phyloP scores from a whole-genome alignment of 2,329 filamentous ascomycete genomes.

The Chaetomium globosum region DNA sequence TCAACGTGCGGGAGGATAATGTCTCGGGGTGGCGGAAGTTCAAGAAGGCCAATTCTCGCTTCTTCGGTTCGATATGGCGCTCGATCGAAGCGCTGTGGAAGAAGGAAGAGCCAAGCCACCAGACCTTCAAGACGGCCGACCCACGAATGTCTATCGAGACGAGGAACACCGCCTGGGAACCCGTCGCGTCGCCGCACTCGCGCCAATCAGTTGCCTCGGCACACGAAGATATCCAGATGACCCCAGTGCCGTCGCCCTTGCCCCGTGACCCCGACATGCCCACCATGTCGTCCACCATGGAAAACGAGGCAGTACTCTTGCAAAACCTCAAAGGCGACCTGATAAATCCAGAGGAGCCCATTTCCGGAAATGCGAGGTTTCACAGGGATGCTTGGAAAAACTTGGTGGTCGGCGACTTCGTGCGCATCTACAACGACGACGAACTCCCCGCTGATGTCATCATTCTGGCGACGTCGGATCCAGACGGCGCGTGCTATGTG shows the following conservation, averaged over 20 bases:
- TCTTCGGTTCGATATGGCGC: conserved; percentile 58
- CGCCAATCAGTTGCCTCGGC: conserved; percentile 57
- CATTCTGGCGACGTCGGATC: conserved; percentile 88
- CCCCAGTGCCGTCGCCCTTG: conserved; percentile 81
- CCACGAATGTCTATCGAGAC: conserved; percentile 69
- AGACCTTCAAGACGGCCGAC: conserved; percentile 56
- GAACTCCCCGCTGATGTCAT: conserved; percentile 93
- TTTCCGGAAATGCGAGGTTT: conserved; percentile 75
- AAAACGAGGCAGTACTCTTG: conserved; percentile 46
- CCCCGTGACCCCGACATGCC: conserved; percentile 49
- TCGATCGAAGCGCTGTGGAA: conserved; percentile 53
- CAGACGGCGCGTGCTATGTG: conserved; percentile 92
- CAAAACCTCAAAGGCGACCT: conserved; percentile 59
- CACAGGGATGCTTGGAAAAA: conserved; percentile 95
- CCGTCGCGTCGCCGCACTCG: conserved; percentile 56
- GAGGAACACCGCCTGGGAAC: conserved; percentile 55
- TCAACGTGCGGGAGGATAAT: conserved; percentile 87
- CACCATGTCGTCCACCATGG: conserved; percentile 42
- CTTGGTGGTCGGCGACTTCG: conserved; percentile 91
- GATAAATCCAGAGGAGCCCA: conserved; percentile 69
- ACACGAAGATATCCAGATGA: conserved; percentile 86
- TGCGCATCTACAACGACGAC: conserved; percentile 94
- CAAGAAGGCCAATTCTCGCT: conserved; percentile 81
- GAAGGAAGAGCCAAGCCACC: conserved; percentile 52
- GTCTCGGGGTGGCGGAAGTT: conserved; percentile 82